Base-by-base conservation (phyloP, 2,329 filamentous ascomycete genomes). In the Botrytis pseudocinerea region DNA sequence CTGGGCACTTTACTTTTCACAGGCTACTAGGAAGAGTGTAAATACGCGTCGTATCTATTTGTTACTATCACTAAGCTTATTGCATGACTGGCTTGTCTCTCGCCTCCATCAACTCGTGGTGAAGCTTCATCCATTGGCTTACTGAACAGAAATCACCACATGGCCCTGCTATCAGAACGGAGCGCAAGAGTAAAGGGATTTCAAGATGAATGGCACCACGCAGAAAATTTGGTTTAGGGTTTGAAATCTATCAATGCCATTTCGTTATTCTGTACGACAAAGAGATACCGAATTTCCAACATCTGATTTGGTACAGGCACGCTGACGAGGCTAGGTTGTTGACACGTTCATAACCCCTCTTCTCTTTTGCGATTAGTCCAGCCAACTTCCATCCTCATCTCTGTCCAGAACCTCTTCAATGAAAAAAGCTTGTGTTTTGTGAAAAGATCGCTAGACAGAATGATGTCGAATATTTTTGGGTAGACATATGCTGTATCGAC, bases 401-500 rank as follows among this genome's bases (percentile, higher is more conserved):
- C 42, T 44, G 18, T 0, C 42, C 16, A 20, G 16, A 44, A 18
- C 5, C 18, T 44, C 16, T 20, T 7, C 18, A 44, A 44, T n/a
- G 7, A 18, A 20, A 44, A 20, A 76, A 76, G 54, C 72, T 74
- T 38, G 8, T 28, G 10, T 74, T 76, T 71, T 76, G 74, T 42
- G 71, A 69, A 71, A 71, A 76, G 54, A 59, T 75, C 48, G 71
- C 75, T 5, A 69, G n/a, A 28, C 64, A 63, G 57, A 54, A 76
- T 73, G 65, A 65, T 62, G 46, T 74, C 40, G 14, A 70, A 71
- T 73, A 74, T 44, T 74, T 73, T 54, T 75, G 73, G 70, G 69
- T 76, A 10, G 69, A 74, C 38, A 74, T 69, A 12, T 77, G 74
- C 62, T 77, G 73, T 54, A 76, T 75, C 69, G 65, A 76, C 48